These are phyloP conservation scores for Begonia fuchsioides DNA, from an alignment of 306 rosid species.

Conservation along the genomic window DNA sequence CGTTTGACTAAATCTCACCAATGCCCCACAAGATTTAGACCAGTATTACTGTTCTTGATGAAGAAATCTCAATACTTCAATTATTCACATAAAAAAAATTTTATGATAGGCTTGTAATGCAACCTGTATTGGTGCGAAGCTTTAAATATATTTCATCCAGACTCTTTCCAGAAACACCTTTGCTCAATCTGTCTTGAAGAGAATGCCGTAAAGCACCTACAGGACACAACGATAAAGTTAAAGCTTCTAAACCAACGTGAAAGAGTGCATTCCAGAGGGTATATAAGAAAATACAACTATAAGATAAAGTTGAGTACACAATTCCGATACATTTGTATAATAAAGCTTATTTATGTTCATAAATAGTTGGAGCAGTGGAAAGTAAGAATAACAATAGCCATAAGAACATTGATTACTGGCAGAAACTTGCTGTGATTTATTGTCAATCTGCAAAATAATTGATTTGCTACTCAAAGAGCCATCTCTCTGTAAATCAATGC, in stretches of 20 bases:
- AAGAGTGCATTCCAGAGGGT: constrained; percentile 3
- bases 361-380: not conserved
- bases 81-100: no score
- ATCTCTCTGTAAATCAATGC: constrained; percentile 82
- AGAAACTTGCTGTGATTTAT: constrained; percentile 90
- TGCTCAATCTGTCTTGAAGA: constrained; percentile 84
- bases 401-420: constrained; percentile 48
- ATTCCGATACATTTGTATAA: no score
- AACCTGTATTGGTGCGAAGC: constrained; percentile 88
- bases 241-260: not conserved
- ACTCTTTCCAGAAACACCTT: constrained; percentile 46
- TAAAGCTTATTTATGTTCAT: no score
- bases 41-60: no score
- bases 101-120: constrained; percentile 2
- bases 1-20: no score
- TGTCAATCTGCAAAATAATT: constrained; percentile 82
- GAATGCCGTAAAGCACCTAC: constrained; percentile 93
- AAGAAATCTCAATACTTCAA: no score
- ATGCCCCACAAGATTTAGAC: no score
- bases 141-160: constrained; percentile 84
- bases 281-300: not conserved
- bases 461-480: constrained; percentile 85
- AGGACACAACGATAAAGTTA: not conserved
- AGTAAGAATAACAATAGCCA: not conserved
- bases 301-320: not conserved